Conservation (phyloP, 345 rosid genomes). For the Salix suchowensis region DNA sequence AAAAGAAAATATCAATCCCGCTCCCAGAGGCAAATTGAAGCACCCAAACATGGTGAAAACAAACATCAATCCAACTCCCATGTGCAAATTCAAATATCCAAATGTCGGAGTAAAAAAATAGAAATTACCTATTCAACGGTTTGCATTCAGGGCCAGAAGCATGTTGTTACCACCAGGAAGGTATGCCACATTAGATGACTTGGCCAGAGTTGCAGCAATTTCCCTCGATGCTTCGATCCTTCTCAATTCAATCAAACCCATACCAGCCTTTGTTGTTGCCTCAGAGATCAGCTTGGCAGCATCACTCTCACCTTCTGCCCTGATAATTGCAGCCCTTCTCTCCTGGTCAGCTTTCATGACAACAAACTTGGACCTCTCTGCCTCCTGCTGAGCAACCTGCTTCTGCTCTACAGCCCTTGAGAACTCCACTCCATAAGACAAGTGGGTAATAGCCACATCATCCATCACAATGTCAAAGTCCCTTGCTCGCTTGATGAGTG, state of each 20-base stretch:
- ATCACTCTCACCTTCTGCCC: conserved; percentile 99
- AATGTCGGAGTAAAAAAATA: not conserved
- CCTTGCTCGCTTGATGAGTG: conserved; percentile 67
- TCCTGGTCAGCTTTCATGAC: conserved; percentile 99
- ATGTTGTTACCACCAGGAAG: conserved; percentile 86
- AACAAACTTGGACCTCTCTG: conserved; percentile 87
- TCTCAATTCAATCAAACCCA: conserved; percentile 92
- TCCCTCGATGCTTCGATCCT: conserved; percentile 97
- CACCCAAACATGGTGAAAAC: not conserved
- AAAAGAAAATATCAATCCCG: not conserved
- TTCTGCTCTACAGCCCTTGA: conserved; percentile 95
- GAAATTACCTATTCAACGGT: conserved; percentile 28
- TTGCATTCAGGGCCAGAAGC: conserved; percentile 65
- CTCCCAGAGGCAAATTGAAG: not conserved
- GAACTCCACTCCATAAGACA: conserved; percentile 88
- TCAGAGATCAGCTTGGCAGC: conserved; percentile 86
- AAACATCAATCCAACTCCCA: not conserved
- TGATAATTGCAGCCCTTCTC: conserved; percentile 89
- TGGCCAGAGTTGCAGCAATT: conserved; percentile 78
- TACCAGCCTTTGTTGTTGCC: conserved; percentile 75
- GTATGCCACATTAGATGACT: conserved; percentile 81
- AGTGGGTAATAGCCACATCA: conserved; percentile 91
- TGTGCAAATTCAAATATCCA: not conserved
- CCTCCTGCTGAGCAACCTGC: conserved; percentile 99
- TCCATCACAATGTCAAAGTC: conserved; percentile 87